Evolutionary conservation across 345 rosid genomes (phyloP), one percentile per base, ranked within the genome.

Genomic region (Hibiscus trionum): DNA sequence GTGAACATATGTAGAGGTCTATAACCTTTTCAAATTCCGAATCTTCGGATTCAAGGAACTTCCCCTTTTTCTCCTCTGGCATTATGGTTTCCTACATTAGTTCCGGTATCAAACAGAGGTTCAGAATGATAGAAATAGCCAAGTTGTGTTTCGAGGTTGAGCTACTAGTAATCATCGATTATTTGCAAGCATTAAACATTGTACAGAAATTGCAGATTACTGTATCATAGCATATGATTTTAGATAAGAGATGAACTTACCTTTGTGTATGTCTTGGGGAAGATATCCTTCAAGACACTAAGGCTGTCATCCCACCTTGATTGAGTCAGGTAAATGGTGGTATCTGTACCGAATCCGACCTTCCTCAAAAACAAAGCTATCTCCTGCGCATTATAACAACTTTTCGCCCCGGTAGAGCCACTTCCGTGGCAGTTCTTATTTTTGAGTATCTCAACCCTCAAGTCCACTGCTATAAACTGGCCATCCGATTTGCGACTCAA

Each of bases 301-400:
- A 95, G 97, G 76, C 92, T 87, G 79, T 84, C 82, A 74, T 86
- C 94, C 99, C 99, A 95, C 79, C 96, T 89, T 52, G 98, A 85
- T 73, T 95, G 98, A 60, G 99, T 95, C 70, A 92, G 74, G 73
- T 92, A 95, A 79, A 92, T 80, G 9, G 90, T 85, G 21, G 97
- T 92, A 59, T 89, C 99, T 59, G 83, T 82, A 59, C 80, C 70
- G 57, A 87, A 90, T 69, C 98, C 97, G 35, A 90, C 78, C 85
- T 95, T 92, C 80, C 95, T 87, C 84, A 95, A 81, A 81, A 95
- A 92, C 1, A 89, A 55, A 4, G 88, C 92, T 74, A 92, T 84
- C 81, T 92, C 96, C 75, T 89, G 90, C 1, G 94, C 87, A 52
- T 77, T 84, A 73, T 84, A 95, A 70, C 99, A 95, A 44, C 87